Base-by-base conservation (phyloP, 2,329 filamentous ascomycete genomes). In the Penicillium sp. region DNA sequence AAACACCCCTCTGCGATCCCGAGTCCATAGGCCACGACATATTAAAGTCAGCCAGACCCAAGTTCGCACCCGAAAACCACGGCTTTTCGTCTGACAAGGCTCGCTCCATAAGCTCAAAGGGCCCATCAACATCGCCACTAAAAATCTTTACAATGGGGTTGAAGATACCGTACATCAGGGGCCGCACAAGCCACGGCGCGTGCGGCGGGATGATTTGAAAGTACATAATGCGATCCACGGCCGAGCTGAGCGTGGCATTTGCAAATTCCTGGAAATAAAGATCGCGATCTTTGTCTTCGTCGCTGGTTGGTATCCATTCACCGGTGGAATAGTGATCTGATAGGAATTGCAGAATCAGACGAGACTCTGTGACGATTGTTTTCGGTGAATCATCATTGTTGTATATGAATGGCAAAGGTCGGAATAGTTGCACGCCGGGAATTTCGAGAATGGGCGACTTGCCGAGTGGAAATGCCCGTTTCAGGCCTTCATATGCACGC, bases 11-110 rank as follows among this genome's bases (percentile, higher is more conserved):
- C 47, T 65, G 60, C n/a, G 35, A 59, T 42, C 69, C 64, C 16
- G 66, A 61, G 56, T 73, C 71, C 61, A 74, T 59, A 0, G 67
- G 66, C 60, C 63, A 75, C 47, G 59, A 69, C 48, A 73, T 42
- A 57, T 69, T 68, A 14, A 74, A 60, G 65, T 74, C 72, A 9
- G 61, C 58, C 52, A 69, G 61, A 3, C 72, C 71, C 14, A 60
- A n/a, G 16, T 69, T 57, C 12, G 61, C 40, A 5, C 72, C 72
- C 54, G 66, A 66, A 54, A 68, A 68, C 62, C 64, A 71, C 7
- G 61, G 62, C 38, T 59, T 62, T 60, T 66, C 66, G 3, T 62
- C 64, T 4, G 52, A 58, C 20, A 69, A 49, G 23, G 58, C 55
- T 28, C 62, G 58, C 38, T 69, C 67, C 61, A 70, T 57, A 5